Evolutionary conservation across 2,329 filamentous ascomycete genomes (phyloP).

Genomic region (Colletotrichum musicola): DNA sequence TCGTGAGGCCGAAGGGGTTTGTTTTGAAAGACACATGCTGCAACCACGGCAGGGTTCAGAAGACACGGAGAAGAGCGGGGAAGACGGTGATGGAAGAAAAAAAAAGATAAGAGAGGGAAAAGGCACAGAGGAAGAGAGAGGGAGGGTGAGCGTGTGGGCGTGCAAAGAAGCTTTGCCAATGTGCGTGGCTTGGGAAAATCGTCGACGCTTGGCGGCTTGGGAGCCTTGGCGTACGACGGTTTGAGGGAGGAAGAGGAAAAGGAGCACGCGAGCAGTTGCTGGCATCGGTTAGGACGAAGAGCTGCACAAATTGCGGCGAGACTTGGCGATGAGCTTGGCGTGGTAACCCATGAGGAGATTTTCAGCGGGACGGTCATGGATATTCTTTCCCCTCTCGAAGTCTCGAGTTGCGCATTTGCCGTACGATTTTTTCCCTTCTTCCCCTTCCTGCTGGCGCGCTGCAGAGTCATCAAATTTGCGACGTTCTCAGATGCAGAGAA

Average conservation of each 20-base stretch:
- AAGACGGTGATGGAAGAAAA: no score
- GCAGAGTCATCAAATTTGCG: not conserved
- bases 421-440: conserved; percentile 18
- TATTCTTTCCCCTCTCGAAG: not conserved
- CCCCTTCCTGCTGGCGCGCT: not conserved
- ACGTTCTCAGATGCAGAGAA: not conserved
- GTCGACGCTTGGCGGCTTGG: conserved; percentile 31
- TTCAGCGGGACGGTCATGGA: conserved; percentile 21
- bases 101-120: not conserved
- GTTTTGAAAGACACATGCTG: no score
- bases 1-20: no score
- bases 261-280: conserved; percentile 38
- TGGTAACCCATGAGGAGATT: not conserved
- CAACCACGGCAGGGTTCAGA: no score
- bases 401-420: conserved; percentile 2
- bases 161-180: conserved; percentile 40
- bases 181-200: conserved; percentile 31
- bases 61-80: no score
- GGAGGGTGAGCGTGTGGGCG: not conserved
- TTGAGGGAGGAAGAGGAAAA: conserved; percentile 25
- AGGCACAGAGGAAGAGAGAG: not conserved
- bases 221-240: not conserved
- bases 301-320: conserved; percentile 6
- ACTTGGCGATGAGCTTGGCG: conserved; percentile 37
- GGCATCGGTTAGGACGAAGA: conserved; percentile 20